Evolutionary conservation across 306 rosid genomes (phyloP), one percentile per base, ranked within the genome.

Genomic region (Prunus fruticosa): DNA sequence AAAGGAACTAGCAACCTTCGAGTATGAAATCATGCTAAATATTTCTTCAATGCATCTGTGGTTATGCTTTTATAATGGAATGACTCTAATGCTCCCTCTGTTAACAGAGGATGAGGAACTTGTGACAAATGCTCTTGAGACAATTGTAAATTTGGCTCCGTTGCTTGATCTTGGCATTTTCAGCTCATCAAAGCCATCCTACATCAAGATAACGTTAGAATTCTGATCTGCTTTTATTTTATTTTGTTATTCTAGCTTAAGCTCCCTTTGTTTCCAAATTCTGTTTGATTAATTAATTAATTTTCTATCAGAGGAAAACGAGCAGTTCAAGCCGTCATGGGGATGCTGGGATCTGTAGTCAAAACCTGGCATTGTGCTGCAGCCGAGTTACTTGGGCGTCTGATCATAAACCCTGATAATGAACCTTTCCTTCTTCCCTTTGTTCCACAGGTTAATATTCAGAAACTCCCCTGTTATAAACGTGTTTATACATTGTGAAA

Each of bases 301-400:
- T 38, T 68, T 66, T 80, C 72, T 58, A 25, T 28, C 16, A 92
- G 99, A 79, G 99, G 89, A 71, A 96, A 92, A 76, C 92, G 93
- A 56, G 98, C 98, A 43, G 89, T 89, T 76, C 85, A 88, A 91
- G 98, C 96, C 66, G 88, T 96, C 80, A 88, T 96, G 93, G 98
- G 99, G 45, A 88, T 96, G 89, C 80, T 96, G 75, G 97, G 85
- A 67, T 92, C 97, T 76, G 32, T 91, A 1, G 91, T 92, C 75
- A 96, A 88, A 87, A 93, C 91, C 64, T 96, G 99, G 99, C 96
- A 92, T 80, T 92, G 99, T 82, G 92, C 93, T 38, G 91, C 97
- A 67, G 97, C 98, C 13, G 99, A 96, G 84, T 82, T 96, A 79
- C 92, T 96, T 28, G 99, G 98, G 73, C 99, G 99, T 75, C 84